Evolutionary conservation across 495 filamentous ascomycete species (phyloP).

Genomic region (Hyaloscypha bicolor): DNA sequence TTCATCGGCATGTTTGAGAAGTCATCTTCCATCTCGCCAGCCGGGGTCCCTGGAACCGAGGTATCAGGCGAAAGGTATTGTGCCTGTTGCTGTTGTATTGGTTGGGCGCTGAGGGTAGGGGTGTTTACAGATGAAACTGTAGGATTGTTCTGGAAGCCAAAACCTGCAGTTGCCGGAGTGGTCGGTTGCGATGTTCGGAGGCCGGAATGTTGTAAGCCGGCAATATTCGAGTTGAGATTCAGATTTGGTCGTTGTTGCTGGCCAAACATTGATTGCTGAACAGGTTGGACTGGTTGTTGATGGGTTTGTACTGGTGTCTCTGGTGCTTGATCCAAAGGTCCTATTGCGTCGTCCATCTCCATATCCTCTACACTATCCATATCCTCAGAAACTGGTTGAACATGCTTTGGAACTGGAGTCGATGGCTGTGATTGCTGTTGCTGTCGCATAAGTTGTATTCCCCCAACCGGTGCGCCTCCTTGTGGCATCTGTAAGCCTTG

Average conservation of each 20-base stretch:
- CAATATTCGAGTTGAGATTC: constrained; percentile 55
- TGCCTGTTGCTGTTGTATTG: constrained; percentile 53
- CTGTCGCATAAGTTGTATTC: constrained; percentile 45
- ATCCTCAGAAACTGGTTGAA: constrained; percentile 57
- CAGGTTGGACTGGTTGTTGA: constrained; percentile 40
- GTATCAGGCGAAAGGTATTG: constrained; percentile 72
- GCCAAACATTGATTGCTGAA: constrained; percentile 61
- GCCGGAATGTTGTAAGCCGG: constrained; percentile 70
- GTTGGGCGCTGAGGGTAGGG: constrained; percentile 68
- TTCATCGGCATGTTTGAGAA: constrained; percentile 63
- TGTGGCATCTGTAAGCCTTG: constrained; percentile 52
- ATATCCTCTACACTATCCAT: constrained; percentile 91
- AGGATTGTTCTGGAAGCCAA: constrained; percentile 87
- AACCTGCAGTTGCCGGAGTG: constrained; percentile 75
- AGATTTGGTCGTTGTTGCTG: constrained; percentile 73
- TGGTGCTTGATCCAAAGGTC: constrained; percentile 57
- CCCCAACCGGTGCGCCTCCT: constrained; percentile 36
- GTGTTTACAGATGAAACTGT: constrained; percentile 98
- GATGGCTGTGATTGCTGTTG: constrained; percentile 40
- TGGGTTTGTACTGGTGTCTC: constrained; percentile 47
- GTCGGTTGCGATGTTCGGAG: constrained; percentile 83
- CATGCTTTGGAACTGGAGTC: constrained; percentile 32
- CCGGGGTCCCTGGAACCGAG: constrained; percentile 73
- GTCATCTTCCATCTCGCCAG: constrained; percentile 55
- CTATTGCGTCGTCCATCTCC: constrained; percentile 90